phyloP scores from a whole-genome alignment of 2,329 filamentous ascomycete species.

The Drechslerella coelobrocha region DNA sequence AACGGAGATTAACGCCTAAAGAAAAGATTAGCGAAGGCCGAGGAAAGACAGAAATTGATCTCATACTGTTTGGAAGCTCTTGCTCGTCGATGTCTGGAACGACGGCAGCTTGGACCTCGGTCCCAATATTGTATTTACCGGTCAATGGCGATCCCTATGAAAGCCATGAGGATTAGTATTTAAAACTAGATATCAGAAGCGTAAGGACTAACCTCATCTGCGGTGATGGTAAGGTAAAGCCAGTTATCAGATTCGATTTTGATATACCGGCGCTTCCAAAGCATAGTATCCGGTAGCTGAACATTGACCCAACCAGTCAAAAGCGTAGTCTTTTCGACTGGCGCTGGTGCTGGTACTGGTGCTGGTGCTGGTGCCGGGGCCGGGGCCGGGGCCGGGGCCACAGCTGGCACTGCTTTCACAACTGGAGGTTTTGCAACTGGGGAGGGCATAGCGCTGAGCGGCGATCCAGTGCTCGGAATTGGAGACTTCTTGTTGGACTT shows the following conservation, averaged over 20 bases:
- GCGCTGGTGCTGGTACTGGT: conserved; percentile 73
- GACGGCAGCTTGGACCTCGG: conserved; percentile 79
- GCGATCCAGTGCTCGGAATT: conserved; percentile 4
- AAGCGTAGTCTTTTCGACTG: conserved; percentile 61
- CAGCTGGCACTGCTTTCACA: conserved; percentile 74
- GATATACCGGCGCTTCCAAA: conserved; percentile 94
- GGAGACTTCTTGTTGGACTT: conserved; percentile 25
- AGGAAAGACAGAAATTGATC: conserved; percentile 64
- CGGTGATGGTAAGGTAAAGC: conserved; percentile 76
- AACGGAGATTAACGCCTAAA: conserved; percentile 66
- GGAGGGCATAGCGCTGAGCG: conserved; percentile 37
- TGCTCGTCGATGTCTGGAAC: conserved; percentile 88
- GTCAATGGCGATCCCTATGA: conserved; percentile 66
- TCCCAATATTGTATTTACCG: conserved; percentile 79
- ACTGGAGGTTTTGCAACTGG: conserved; percentile 67
- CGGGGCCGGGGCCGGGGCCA: conserved; percentile 60
- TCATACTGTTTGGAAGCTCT: conserved; percentile 83
- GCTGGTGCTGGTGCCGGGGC: conserved; percentile 53
- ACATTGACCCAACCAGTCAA: conserved; percentile 72
- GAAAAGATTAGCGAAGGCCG: neutral
- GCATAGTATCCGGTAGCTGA: conserved; percentile 91
- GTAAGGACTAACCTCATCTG: conserved; percentile 63
- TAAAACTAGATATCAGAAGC: conserved; percentile 17
- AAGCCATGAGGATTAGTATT: conserved; percentile 51
- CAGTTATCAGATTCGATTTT: conserved; percentile 83